Evolutionary conservation across 1,284 basidiomycete species (phyloP).

Genomic region (Neolentinus lepideus): DNA sequence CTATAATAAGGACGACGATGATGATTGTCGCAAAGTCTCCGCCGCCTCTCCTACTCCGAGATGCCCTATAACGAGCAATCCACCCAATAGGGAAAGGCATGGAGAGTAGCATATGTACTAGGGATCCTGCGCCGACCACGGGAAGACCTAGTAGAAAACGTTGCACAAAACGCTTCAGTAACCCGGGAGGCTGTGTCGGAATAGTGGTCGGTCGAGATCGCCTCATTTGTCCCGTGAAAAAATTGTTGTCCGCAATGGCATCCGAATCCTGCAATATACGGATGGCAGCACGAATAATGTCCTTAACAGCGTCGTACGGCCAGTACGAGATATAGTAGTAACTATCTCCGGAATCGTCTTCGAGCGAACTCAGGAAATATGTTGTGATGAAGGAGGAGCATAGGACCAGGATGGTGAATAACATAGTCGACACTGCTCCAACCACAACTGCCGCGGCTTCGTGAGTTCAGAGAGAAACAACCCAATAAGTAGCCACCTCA

Average conservation of each 20-base stretch:
- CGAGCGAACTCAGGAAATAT: constrained; percentile 50
- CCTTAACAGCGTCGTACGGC: constrained; percentile 52
- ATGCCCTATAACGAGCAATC: constrained; percentile 54
- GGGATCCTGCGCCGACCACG: constrained; percentile 67
- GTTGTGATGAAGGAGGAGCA: constrained; percentile 66
- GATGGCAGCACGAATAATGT: constrained; percentile 57
- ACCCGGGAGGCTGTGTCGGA: constrained; percentile 24
- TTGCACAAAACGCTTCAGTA: constrained; percentile 49
- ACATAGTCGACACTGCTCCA: constrained; percentile 50
- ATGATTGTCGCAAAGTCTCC: constrained; percentile 60
- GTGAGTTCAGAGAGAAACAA: not conserved
- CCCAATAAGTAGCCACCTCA: constrained; percentile 22
- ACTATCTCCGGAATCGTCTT: constrained; percentile 24
- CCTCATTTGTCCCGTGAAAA: constrained; percentile 13
- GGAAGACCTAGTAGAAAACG: constrained; percentile 71
- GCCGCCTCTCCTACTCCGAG: constrained; percentile 43
- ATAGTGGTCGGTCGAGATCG: not conserved
- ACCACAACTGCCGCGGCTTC: constrained; percentile 46
- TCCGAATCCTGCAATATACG: constrained; percentile 57
- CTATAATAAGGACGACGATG: constrained; percentile 51
- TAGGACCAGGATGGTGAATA: constrained; percentile 65
- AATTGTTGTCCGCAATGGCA: constrained; percentile 32
- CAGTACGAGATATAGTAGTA: constrained; percentile 34
- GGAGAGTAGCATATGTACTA: constrained; percentile 63
- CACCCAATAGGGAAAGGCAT: constrained; percentile 59